These are phyloP conservation scores for Sicyos edulis DNA, from an alignment of 306 rosid species.

Conservation along the genomic window DNA sequence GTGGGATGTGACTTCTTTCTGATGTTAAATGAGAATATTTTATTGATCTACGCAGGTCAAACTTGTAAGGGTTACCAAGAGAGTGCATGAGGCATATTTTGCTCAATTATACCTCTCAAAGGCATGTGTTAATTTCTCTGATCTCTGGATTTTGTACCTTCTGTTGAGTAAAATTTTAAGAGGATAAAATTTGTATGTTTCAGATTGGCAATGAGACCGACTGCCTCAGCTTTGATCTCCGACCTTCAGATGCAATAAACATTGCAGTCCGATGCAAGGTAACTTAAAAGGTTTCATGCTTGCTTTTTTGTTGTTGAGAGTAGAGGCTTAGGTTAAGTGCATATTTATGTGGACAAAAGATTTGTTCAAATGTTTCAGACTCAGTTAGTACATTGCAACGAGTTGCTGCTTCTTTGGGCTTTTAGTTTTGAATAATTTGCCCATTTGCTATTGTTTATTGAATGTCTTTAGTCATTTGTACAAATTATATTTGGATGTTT, in stretches of 20 bases:
- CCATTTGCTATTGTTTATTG: too few species aligned
- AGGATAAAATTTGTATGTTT: slow-evolving; percentile 8
- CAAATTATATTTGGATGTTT: background rate
- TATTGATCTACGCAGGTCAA: slow-evolving; percentile 51
- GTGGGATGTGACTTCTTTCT: slow-evolving; percentile 5
- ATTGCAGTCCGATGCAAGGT: slow-evolving; percentile 98
- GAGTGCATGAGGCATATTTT: slow-evolving; percentile 94
- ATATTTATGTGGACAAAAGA: too few species aligned
- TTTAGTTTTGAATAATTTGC: too few species aligned
- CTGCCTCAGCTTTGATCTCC: slow-evolving; percentile 77
- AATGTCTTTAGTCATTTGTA: background rate
- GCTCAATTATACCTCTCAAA: slow-evolving; percentile 85
- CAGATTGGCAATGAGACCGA: slow-evolving; percentile 73
- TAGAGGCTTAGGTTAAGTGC: too few species aligned
- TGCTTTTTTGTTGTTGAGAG: background rate
- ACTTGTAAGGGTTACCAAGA: slow-evolving; percentile 78
- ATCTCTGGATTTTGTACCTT: slow-evolving; percentile 1
- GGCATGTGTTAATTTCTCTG: slow-evolving; percentile 37
- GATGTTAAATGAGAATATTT: background rate
- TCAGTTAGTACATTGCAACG: too few species aligned
- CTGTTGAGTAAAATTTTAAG: background rate
- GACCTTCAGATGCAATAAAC: slow-evolving; percentile 98
- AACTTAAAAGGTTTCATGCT: slow-evolving; percentile 8
- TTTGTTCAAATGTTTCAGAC: too few species aligned
- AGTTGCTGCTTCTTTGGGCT: too few species aligned